Base-by-base conservation (phyloP, 164 flowering plant genomes). In the Chimonanthus salicifolius region DNA sequence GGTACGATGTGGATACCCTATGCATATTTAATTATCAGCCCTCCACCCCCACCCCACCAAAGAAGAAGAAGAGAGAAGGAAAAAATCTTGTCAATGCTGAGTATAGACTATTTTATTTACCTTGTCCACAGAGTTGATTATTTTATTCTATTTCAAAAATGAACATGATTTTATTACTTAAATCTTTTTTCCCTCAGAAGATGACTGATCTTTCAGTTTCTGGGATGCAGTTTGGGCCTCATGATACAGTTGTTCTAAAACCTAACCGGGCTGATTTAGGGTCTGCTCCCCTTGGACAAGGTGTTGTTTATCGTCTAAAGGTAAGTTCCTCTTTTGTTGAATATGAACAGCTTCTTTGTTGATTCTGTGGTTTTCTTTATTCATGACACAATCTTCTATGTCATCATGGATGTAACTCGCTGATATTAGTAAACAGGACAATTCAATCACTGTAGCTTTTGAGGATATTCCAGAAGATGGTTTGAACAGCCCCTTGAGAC, bases 401-500 rank as follows among this genome's bases (percentile, higher is more conserved):
- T 21, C 18, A 15, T 72, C 47, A 49, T 48, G 5, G n/a, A 45
- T 62, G 33, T 33, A 69, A 72, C 16, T 70, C 73, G 51, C 70
- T 58, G 49, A 69, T 49, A 68, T 5, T 60, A 7, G 82, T 66
- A 70, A 71, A 72, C 86, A 94, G 96, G 99, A 96, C 74, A 84
- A 95, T 49, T 92, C 97, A 20, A 92, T 96, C 68, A 90, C 94
- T 74, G 92, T 92, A 76, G 99, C 92, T 64, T 96, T 96, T 87
- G 99, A 90, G 79, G 98, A 94, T 74, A 82, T 96, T 72, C 99
- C 98, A 67, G 98, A 94, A 78, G 98, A 96, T 16, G 99, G 99
- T 76, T 82, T 96, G 72, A 90, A 88, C 80, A 86, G 81, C 83
- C 85, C 99, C 20, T 73, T 96, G 63, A 90, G 99, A 47, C 89